phyloP scores from a whole-genome alignment of 768 basidiomycete genomes.

The Suillus hirtellus region DNA sequence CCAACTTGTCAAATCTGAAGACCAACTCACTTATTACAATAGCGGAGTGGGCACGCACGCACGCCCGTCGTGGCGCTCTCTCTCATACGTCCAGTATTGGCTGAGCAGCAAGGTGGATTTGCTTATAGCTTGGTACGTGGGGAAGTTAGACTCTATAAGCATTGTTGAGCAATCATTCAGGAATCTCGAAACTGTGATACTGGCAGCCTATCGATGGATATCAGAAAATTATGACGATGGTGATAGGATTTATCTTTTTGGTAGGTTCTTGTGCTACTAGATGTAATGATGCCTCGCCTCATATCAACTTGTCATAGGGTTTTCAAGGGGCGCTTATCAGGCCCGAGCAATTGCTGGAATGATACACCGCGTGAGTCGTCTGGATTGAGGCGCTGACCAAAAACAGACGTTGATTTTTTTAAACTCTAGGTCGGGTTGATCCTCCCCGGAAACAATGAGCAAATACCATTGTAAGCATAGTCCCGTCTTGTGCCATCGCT shows the following conservation, averaged over 20 bases:
- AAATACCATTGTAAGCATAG: constrained; percentile 34
- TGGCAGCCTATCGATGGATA: constrained; percentile 35
- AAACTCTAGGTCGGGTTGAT: constrained; percentile 34
- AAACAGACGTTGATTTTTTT: neutral
- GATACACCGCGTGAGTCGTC: constrained; percentile 32
- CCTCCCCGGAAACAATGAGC: constrained; percentile 33
- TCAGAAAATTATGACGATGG: constrained; percentile 31
- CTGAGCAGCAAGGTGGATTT: constrained; percentile 28
- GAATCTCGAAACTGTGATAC: constrained; percentile 30
- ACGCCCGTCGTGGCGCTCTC: constrained; percentile 13
- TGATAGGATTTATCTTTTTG: constrained; percentile 40
- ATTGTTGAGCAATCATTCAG: constrained; percentile 15
- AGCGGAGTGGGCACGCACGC: constrained; percentile 35
- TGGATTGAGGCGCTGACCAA: constrained; percentile 7
- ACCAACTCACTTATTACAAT: constrained; percentile 31
- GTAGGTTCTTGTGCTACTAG: constrained; percentile 18
- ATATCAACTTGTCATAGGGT: constrained; percentile 29
- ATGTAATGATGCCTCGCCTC: neutral
- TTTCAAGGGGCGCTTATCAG: constrained; percentile 45
- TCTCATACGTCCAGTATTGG: constrained; percentile 23
- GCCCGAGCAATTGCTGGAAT: constrained; percentile 38
- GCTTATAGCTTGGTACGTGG: constrained; percentile 32
- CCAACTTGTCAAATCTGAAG: constrained; percentile 17
- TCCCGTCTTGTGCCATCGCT: neutral
- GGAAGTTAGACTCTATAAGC: neutral